Evolutionary conservation across 2,329 filamentous ascomycete species (phyloP).

Genomic region (Sarocladiaceae sp.): DNA sequence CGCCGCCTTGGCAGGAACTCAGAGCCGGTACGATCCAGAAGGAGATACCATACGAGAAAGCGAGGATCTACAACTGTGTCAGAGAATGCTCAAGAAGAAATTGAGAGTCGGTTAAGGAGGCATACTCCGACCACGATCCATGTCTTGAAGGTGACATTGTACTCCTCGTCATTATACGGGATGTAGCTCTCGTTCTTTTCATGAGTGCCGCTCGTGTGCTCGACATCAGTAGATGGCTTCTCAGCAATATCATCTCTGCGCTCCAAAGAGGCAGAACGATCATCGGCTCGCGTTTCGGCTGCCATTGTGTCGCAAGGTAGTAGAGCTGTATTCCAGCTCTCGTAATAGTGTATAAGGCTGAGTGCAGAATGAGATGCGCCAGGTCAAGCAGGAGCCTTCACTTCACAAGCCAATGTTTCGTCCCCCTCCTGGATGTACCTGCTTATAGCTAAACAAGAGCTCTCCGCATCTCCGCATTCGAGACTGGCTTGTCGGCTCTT

Average conservation of each 20-base stretch:
- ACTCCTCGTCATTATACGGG: constrained; percentile 27
- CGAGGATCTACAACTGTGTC: constrained; percentile 22
- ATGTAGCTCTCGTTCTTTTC: constrained; percentile 19
- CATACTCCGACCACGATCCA: constrained; percentile 30
- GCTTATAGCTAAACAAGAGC: background rate
- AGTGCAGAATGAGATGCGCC: too few relatives aligned
- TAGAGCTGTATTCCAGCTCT: too few relatives aligned
- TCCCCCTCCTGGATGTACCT: too few relatives aligned
- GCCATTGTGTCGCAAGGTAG: too few relatives aligned
- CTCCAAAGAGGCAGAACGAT: background rate
- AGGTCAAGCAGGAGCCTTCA: too few relatives aligned
- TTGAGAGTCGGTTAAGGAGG: background rate
- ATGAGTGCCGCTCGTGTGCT: constrained; percentile 13
- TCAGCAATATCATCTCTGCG: constrained; percentile 13
- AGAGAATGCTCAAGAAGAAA: background rate
- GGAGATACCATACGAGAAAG: constrained; percentile 30
- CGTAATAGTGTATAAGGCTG: too few relatives aligned
- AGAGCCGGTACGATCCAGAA: constrained; percentile 34
- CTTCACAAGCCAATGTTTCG: too few relatives aligned
- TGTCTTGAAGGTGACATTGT: constrained; percentile 35
- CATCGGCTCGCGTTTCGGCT: background rate
- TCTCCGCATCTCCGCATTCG: background rate
- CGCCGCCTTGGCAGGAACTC: constrained; percentile 22
- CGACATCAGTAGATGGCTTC: constrained; percentile 12
- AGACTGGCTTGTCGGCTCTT: background rate